These are phyloP conservation scores for Rhizopus arrhizus DNA, from an alignment of 371 early-diverging fungal genomes.

Conservation along the genomic window DNA sequence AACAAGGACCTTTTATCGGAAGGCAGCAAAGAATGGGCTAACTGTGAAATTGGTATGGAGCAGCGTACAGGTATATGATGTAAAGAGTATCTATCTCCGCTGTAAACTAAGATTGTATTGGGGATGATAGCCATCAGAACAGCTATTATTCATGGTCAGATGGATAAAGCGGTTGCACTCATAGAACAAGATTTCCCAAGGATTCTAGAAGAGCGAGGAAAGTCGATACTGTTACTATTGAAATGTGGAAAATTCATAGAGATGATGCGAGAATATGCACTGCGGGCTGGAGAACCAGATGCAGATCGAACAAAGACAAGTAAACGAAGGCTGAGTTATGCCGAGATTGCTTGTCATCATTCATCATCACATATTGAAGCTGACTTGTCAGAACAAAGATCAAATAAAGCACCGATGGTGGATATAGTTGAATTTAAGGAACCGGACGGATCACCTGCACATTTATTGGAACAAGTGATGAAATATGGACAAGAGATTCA, in stretches of 20 bases:
- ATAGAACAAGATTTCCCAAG: conserved; percentile 66
- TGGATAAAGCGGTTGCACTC: conserved; percentile 71
- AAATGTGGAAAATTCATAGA: conserved; percentile 87
- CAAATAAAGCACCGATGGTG: conserved; percentile 6
- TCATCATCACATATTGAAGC: conserved; percentile 14
- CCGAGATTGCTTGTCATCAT: conserved; percentile 38
- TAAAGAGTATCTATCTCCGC: not conserved
- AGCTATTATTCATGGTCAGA: conserved; percentile 68
- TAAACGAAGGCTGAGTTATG: conserved; percentile 34
- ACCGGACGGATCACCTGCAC: conserved; percentile 3
- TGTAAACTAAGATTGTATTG: not conserved
- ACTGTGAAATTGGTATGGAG: conserved; percentile 3
- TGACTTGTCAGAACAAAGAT: not conserved
- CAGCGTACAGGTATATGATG: not conserved
- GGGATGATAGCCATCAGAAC: conserved; percentile 60
- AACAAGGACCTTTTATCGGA: conserved; percentile 22
- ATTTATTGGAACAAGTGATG: conserved; percentile 51
- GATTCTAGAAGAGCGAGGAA: conserved; percentile 52
- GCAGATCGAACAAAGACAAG: conserved; percentile 17
- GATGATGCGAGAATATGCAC: conserved; percentile 60
- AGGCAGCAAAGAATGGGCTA: not conserved
- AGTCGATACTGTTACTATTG: conserved; percentile 66
- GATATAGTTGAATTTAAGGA: conserved; percentile 6
- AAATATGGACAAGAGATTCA: conserved; percentile 74
- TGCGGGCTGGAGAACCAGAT: conserved; percentile 16